phyloP scores from a whole-genome alignment of 441 rosid genomes.

The Aleurites moluccanus region DNA sequence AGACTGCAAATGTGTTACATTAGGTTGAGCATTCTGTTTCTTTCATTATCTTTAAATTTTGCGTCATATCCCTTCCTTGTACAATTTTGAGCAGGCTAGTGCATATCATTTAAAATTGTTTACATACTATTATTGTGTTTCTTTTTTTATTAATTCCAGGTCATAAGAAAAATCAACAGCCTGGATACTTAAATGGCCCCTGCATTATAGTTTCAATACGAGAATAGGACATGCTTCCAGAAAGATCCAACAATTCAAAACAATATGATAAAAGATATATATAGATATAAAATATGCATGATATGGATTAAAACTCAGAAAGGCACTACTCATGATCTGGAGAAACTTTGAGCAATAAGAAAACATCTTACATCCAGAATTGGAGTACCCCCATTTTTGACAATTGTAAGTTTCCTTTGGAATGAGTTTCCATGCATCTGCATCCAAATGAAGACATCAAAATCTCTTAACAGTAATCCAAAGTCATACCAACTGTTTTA shows the following conservation, averaged over 20 bases:
- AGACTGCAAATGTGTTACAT: background rate
- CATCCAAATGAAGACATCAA: slow-evolving; percentile 31
- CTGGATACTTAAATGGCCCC: background rate
- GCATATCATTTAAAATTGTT: background rate
- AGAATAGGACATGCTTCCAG: background rate
- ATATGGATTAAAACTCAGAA: slow-evolving; percentile 10
- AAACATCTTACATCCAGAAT: slow-evolving; percentile 57
- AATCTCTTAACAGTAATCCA: slow-evolving; percentile 7
- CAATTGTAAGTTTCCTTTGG: slow-evolving; percentile 78
- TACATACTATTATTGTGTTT: background rate
- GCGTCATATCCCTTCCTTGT: background rate
- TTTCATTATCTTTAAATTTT: background rate
- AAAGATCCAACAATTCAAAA: background rate
- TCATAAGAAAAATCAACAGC: background rate
- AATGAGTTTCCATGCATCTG: slow-evolving; percentile 97
- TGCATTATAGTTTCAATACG: background rate
- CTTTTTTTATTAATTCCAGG: background rate
- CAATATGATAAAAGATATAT: background rate
- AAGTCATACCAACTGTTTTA: background rate
- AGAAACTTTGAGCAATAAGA: slow-evolving; percentile 12
- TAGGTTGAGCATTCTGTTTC: background rate
- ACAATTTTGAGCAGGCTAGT: background rate
- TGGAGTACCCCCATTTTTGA: slow-evolving; percentile 76
- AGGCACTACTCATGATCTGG: background rate
- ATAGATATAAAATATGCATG: background rate